These are phyloP conservation scores for Diplodia corticola DNA, from an alignment of 2,329 filamentous ascomycete species.

Conservation along the genomic window DNA sequence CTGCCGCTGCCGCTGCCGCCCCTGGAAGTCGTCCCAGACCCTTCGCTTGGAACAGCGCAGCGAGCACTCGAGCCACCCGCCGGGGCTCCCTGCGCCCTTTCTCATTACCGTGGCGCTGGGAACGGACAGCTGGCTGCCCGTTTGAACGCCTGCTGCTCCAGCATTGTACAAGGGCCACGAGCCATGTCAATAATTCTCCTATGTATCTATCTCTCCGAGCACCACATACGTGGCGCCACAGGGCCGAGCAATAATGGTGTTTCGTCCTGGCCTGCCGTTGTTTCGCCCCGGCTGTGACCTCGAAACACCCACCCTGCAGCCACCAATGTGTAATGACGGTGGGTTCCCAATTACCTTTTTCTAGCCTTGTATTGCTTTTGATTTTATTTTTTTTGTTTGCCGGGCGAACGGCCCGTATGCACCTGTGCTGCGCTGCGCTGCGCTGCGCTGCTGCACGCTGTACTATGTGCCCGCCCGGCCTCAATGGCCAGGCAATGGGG, in stretches of 20 bases:
- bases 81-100: constrained; percentile 18
- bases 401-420: constrained; percentile 7
- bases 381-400: not conserved
- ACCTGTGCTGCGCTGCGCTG: not conserved
- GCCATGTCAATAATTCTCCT: constrained; percentile 16
- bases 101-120: constrained; percentile 20
- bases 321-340: not conserved
- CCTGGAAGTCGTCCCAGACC: constrained; percentile 7
- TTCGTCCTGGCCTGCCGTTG: constrained; percentile 3
- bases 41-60: constrained; percentile 18
- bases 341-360: constrained; percentile 1
- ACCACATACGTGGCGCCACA: constrained; percentile 13
- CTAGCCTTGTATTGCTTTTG: not conserved
- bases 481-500: not conserved
- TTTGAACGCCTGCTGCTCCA: constrained; percentile 8
- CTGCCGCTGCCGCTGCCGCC: not conserved
- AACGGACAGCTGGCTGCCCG: constrained; percentile 20
- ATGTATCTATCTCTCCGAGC: not conserved
- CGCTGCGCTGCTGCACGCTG: constrained; percentile 3
- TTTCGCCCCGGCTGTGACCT: not conserved
- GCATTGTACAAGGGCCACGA: constrained; percentile 13
- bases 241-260: not conserved
- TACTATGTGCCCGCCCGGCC: not conserved
- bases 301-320: constrained; percentile 2
- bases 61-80: constrained; percentile 16